Base-by-base conservation (phyloP, 1,139 yeast species). In the Geotrichum cucujoidarum region DNA sequence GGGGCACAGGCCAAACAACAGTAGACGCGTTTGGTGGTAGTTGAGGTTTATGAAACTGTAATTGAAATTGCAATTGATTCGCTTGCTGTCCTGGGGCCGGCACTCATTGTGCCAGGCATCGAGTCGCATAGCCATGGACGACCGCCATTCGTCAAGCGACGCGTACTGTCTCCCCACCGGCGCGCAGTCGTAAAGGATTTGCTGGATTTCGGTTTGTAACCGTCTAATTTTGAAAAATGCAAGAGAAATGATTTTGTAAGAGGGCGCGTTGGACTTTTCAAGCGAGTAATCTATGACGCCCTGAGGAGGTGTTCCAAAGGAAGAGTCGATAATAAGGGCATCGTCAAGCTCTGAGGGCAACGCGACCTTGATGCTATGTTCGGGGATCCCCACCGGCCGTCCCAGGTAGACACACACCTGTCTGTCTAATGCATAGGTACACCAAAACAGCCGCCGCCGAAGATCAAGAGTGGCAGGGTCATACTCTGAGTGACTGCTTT, bases 391-490 rank as follows among this genome's bases (percentile, higher is more conserved):
- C 49, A 80, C 78, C 0, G 92, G 90, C 20, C 90, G 69, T 5
- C 85, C 85, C 39, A 83, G 66, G 55, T 83, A 83, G 51, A 83
- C 81, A 57, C 88, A 80, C 8, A 82, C 77, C 60, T 83, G 89
- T 33, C 97, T 68, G 63, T 89, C 97, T 43, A 88, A 66, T 1
- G 90, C 76, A 64, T 88, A 89, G 0, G 92, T 80, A 62, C 95
- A 83, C 97, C 97, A 89, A 58, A 89, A 88, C 31, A 89, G 67
- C 40, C 95, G 68, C 57, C 95, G 73, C 51, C 94, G 70, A 64
- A 83, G 69, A 60, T 88, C 96, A 25, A 77, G 68, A 0, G 77
- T 72, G 56, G 77, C 81, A 0, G 83, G 75, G 56, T 79, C 80
- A 45, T 47, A 43, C 21, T 39, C 42, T 42, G 43, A 17, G 31